These are phyloP conservation scores for Trichoderma lentiforme DNA, from an alignment of 2,329 filamentous ascomycete genomes.

Conservation along the genomic window DNA sequence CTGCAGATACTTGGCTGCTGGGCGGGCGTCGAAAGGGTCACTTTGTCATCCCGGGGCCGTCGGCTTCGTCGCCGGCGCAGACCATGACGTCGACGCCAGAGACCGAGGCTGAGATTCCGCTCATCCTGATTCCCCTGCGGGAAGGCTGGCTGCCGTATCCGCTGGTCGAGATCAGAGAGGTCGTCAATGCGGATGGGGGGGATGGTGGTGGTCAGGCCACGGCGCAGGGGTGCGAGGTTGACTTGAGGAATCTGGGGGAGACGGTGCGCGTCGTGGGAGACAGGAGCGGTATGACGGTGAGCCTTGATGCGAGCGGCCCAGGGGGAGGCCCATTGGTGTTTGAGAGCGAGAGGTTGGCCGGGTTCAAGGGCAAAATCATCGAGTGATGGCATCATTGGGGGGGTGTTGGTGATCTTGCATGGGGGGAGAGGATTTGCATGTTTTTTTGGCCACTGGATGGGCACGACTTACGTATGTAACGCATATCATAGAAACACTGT, in stretches of 20 bases:
- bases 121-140: constrained; percentile 77
- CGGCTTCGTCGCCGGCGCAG: constrained; percentile 36
- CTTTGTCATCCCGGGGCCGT: constrained; percentile 56
- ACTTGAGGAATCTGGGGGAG: constrained; percentile 75
- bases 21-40: constrained; percentile 77
- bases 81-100: constrained; percentile 44
- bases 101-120: constrained; percentile 57
- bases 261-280: constrained; percentile 72
- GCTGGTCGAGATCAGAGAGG: constrained; percentile 69
- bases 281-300: constrained; percentile 68
- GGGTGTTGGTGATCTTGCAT: neutral
- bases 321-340: constrained; percentile 64
- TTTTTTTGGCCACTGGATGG: neutral
- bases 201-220: constrained; percentile 19
- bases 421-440: neutral
- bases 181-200: constrained; percentile 36
- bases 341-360: constrained; percentile 50
- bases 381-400: constrained; percentile 26
- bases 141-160: constrained; percentile 78
- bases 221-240: constrained; percentile 62
- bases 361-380: constrained; percentile 36
- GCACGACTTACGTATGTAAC: neutral
- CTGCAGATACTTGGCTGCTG: constrained; percentile 76
- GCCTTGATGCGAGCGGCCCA: constrained; percentile 63
- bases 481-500: neutral